Base-by-base conservation (phyloP, 768 basidiomycete genomes). In the Favolaschia claudopus region DNA sequence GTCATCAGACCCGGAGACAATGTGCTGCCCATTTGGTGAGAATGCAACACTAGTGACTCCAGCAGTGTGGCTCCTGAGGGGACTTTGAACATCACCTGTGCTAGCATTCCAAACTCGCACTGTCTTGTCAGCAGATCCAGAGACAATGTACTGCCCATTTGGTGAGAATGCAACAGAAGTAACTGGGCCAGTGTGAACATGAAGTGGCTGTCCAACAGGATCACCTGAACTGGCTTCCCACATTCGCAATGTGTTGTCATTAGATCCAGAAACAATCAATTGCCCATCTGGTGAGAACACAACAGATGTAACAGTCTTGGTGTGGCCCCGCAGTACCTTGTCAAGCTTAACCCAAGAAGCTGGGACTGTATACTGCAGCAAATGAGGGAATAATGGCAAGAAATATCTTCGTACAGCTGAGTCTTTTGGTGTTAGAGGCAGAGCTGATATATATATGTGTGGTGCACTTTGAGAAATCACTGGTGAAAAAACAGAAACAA, bases 141-240 rank as follows among this genome's bases (percentile, higher is more conserved):
- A 58, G 12, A 39, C 47, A n/a, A 58, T n/a, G 29, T 40, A 32
- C 12, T 14, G 19, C 20, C 55, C 55, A 24, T 60, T 43, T 14
- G 40, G 33, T 22, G 58, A 55, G 40, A 42, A 42, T 8, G 40
- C 40, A 8, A 47, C 45, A 47, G 27, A 10, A 13, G 13, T 12
- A 13, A 20, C 27, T 17, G 27, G 13, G 17, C 8, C n/a, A 8
- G n/a, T 42, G n/a, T 42, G 40, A 8, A 10, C 40, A 8, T 42
- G n/a, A 8, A 42, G 8, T 15, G 9, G 9, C 40, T 42, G 40
- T n/a, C n/a, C n/a, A 15, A 9, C n/a, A 10, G 9, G 13, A 10
- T 12, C 9, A 1, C 29, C 49, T 17, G 49, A 17, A 33, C 17
- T 39, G 14, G 49, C 52, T 27, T 54, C 42, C 52, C 52, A 54